A percentile compares a stretch with the other conserved stretches of the same genome.
These are phyloP conservation scores for Blastobotrys attinorum DNA, from an alignment of 805 yeast species.

Conservation along the genomic window DNA sequence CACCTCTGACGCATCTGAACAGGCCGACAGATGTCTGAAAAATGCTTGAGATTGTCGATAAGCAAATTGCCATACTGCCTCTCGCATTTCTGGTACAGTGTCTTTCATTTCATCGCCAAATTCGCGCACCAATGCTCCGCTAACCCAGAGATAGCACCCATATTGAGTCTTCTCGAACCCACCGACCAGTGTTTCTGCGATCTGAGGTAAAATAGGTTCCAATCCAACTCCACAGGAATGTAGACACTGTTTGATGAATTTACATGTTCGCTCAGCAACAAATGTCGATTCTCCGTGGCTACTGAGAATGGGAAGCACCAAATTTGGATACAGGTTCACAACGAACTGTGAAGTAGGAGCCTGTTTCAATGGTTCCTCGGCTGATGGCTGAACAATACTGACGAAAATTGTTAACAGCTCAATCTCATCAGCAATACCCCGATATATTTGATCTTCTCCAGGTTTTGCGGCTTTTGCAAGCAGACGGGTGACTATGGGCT, in stretches of 20 bases:
- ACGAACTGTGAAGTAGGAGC: conserved; percentile 43
- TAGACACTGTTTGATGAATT: conserved; percentile 56
- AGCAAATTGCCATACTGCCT: conserved; percentile 68
- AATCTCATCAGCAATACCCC: conserved; percentile 60
- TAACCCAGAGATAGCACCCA: conserved; percentile 87
- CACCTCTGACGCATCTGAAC: conserved; percentile 44
- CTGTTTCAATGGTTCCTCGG: conserved; percentile 1
- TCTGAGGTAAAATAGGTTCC: conserved; percentile 49
- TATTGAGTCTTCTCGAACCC: conserved; percentile 62
- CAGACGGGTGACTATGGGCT: conserved; percentile 45
- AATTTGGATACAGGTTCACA: conserved; percentile 54
- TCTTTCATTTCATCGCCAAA: conserved; percentile 42
- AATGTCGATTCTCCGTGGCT: conserved; percentile 51
- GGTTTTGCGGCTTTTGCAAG: conserved; percentile 19
- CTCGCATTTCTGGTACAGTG: conserved; percentile 40
- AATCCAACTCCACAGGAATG: conserved; percentile 54
- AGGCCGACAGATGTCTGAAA: conserved; percentile 32
- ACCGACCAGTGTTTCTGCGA: conserved; percentile 57
- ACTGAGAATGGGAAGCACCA: conserved; percentile 37
- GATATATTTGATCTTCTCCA: conserved; percentile 32
- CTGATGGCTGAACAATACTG: conserved; percentile 37
- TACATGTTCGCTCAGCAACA: conserved; percentile 69
- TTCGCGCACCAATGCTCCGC: conserved; percentile 67
- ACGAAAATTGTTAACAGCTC: conserved; percentile 60
- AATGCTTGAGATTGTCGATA: conserved; percentile 56